Evolutionary conservation across 1,139 yeast species (phyloP).

Genomic region (Dujonia santamariae): DNA sequence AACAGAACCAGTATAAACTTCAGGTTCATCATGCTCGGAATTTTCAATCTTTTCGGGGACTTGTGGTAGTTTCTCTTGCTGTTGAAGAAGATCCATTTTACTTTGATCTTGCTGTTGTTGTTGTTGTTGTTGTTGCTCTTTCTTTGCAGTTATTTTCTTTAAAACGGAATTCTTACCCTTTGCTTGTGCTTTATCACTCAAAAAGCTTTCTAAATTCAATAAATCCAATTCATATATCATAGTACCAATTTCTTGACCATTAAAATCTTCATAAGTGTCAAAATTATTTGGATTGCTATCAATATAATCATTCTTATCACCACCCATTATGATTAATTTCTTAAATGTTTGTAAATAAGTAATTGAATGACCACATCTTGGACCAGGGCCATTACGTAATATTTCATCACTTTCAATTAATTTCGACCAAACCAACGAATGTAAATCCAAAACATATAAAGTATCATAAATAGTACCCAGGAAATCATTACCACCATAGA

Average conservation of each 20-base stretch:
- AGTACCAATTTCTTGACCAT: conserved; percentile 51
- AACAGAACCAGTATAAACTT: conserved; percentile 10
- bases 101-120: too few species aligned
- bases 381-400: conserved; percentile 56
- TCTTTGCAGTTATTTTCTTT: conserved; percentile 9
- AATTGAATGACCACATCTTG: conserved; percentile 93
- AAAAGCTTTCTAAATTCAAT: conserved; percentile 29
- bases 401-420: conserved; percentile 41
- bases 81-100: conserved; percentile 9
- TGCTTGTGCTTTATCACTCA: conserved; percentile 11
- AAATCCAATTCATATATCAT: conserved; percentile 65
- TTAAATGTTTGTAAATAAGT: conserved; percentile 65
- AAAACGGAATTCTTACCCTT: conserved; percentile 6
- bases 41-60: conserved; percentile 13
- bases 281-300: conserved; percentile 34
- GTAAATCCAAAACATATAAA: conserved; percentile 73
- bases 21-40: conserved; percentile 8
- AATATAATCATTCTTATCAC: conserved; percentile 69
- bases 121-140: too few species aligned
- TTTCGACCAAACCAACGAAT: conserved; percentile 70
- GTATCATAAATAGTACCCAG: conserved; percentile 70
- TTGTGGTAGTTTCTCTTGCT: conserved; percentile 11
- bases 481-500: conserved; percentile 87
- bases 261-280: conserved; percentile 48
- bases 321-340: conserved; percentile 85